Base-by-base conservation (phyloP, 176 grass and related monocot genomes). In the Oropetium thomaeum region DNA sequence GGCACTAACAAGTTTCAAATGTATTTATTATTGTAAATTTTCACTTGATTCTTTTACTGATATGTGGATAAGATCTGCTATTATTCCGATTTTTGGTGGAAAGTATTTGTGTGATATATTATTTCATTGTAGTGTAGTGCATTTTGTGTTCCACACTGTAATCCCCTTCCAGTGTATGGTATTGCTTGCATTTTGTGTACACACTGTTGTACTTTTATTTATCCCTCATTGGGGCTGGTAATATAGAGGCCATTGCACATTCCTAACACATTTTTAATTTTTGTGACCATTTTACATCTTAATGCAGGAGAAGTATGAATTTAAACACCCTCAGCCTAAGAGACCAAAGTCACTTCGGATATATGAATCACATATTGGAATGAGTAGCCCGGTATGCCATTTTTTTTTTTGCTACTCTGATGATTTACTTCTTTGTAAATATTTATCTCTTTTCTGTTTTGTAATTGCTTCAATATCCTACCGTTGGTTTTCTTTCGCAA, bases 341-440 rank as follows among this genome's bases (percentile, higher is more conserved):
- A 84, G 72, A 48, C 93, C 93, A 48, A 90, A 93, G 35, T 97
- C 93, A 44, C 76, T 97, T 45, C 83, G 93, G 58, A 93, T 97
- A 77, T 97, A 97, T 15, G 93, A 97, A 86, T 89, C 90, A 79
- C 93, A 97, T 82, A 32, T 97, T 82, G 93, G 93, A 86, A 97
- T 97, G 93, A 97, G 93, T 77, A 97, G 93, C 71, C 90, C 88
- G 69, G 93, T 97, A 89, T 81, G 71, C 33, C 29, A 54, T 28
- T 25, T 33, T 30, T 20, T 14, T n/a, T 66, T 58, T 20, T 52
- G 49, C 29, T 27, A 10, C 0, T 26, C 19, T 82, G 58, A 72
- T 49, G 33, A 41, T 77, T 41, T 65, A 65, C 40, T 53, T 4
- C 3, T 44, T 72, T 14, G 45, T 33, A 34, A 32, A 11, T 5